phyloP scores from a whole-genome alignment of 2,329 filamentous ascomycete species.

The Penicillium concentricum region DNA sequence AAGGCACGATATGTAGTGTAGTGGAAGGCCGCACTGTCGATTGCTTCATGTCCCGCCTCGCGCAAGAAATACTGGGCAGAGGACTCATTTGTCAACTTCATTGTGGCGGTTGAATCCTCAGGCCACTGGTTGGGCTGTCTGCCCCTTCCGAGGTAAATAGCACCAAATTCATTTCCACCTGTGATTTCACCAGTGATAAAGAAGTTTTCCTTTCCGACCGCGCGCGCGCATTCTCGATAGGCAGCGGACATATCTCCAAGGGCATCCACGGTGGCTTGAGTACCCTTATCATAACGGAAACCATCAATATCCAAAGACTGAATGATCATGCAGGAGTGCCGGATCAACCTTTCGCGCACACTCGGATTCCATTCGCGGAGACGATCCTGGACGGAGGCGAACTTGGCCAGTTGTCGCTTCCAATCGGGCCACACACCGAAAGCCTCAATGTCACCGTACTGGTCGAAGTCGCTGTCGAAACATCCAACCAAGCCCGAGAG shows the following conservation, averaged over 20 bases:
- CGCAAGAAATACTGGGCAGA: conserved; percentile 52
- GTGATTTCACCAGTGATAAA: conserved; percentile 65
- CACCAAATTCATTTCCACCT: conserved; percentile 60
- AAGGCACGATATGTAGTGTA: conserved; percentile 62
- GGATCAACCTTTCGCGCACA: conserved; percentile 58
- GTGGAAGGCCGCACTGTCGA: conserved; percentile 64
- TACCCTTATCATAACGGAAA: conserved; percentile 65
- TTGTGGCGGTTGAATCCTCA: conserved; percentile 43
- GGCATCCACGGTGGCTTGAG: conserved; percentile 62
- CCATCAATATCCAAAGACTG: conserved; percentile 63
- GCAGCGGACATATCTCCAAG: conserved; percentile 59
- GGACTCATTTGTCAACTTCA: conserved; percentile 49
- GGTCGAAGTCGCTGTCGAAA: conserved; percentile 63
- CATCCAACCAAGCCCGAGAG: conserved; percentile 54
- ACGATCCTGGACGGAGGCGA: conserved; percentile 66
- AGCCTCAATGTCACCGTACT: conserved; percentile 63
- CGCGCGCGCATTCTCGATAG: conserved; percentile 57
- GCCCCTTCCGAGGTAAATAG: conserved; percentile 61
- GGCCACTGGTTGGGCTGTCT: conserved; percentile 55
- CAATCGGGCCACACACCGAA: conserved; percentile 64
- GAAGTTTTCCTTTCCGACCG: conserved; percentile 62
- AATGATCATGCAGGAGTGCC: conserved; percentile 63
- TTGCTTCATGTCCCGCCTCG: conserved; percentile 51
- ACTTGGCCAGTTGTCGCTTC: conserved; percentile 64
- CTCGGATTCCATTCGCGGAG: conserved; percentile 62